Base-by-base conservation (phyloP, 768 basidiomycete species). In the Trametes meyenii region DNA sequence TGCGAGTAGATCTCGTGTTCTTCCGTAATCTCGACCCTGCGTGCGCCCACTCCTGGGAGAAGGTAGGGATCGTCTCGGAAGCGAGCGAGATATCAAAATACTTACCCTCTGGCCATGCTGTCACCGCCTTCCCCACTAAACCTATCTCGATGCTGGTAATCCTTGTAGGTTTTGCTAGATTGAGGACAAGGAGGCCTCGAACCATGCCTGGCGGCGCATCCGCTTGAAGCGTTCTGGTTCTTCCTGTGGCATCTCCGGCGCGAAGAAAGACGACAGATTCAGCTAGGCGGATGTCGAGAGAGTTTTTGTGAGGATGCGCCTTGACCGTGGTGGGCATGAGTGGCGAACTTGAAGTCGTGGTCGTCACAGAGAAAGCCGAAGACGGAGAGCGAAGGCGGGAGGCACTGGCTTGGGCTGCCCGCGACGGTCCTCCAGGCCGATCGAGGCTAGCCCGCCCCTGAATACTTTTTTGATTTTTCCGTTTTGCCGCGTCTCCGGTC, bases 41-140 rank as follows among this genome's bases (percentile, higher is more conserved):
- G 80, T 21, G 87, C 84, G 60, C 92, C 93, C 54, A 90, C 80
- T 16, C 82, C 85, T 78, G 68, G 40, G 16, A 43, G 50, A 38
- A 61, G 33, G n/a, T 62, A 14, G 42, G 50, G 58, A 38, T 14
- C 14, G 43, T 36, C 14, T 16, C 36, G 49, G 40, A 16, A 23
- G 46, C n/a, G 42, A 14, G 19, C 3, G 29, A 51, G 29, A 21
- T 48, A 55, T 56, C 50, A 7, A 29, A 36, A 54, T 13, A 71
- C 81, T 53, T 62, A 94, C 96, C 92, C 82, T 97, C 94, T 2
- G 89, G 87, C 89, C 94, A 97, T 39, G 85, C 82, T 4, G 87
- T 90, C 23, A 80, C 75, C 2, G 87, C 80, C 60, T 79, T 88
- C 2, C 91, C 95, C 46, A 86, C 78, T 21, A 99, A 76, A 71